phyloP scores from a whole-genome alignment of 2,329 filamentous ascomycete genomes.

The Exophiala aquamarina region DNA sequence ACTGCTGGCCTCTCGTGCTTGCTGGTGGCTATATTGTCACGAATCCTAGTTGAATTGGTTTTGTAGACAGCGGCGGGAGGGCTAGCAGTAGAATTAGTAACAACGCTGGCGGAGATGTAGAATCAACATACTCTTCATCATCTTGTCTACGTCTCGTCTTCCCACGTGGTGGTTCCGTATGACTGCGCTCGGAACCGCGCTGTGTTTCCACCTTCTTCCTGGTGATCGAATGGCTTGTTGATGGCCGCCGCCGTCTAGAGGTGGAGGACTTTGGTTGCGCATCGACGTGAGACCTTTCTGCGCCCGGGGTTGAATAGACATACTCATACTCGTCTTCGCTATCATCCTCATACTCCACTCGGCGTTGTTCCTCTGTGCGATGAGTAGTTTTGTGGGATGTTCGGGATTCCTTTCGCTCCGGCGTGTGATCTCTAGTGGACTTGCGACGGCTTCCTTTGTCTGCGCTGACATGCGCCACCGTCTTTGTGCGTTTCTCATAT shows the following conservation, averaged over 20 bases:
- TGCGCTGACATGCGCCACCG: conserved; percentile 11
- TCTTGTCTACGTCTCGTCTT: conserved; percentile 1
- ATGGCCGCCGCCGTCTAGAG: conserved; percentile 3
- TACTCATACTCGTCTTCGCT: conserved; percentile 22
- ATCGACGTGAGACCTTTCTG: neutral
- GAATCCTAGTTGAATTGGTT: neutral
- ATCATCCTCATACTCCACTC: conserved; percentile 2
- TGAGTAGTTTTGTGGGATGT: conserved; percentile 2
- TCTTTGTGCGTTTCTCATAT: conserved; percentile 19
- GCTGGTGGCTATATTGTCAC: conserved; percentile 3
- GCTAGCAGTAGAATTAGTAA: conserved; percentile 1
- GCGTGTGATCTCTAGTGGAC: conserved; percentile 1
- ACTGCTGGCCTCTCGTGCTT: conserved; percentile 11
- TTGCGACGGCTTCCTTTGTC: conserved; percentile 11
- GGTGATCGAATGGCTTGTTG: neutral
- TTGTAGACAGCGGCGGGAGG: neutral
- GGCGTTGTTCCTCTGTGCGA: conserved; percentile 9
- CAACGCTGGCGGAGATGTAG: neutral
- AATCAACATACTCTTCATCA: conserved; percentile 8
- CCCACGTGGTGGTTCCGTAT: conserved; percentile 17
- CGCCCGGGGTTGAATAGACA: conserved; percentile 11
- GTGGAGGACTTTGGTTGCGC: neutral
- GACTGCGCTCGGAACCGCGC: conserved; percentile 15
- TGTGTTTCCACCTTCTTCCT: conserved; percentile 8
- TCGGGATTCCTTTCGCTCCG: neutral